Percentiles rank a stretch among this genome's conserved stretches.
Conservation (phyloP, 495 filamentous ascomycete genomes). For the Aspergillus nanangensis region DNA sequence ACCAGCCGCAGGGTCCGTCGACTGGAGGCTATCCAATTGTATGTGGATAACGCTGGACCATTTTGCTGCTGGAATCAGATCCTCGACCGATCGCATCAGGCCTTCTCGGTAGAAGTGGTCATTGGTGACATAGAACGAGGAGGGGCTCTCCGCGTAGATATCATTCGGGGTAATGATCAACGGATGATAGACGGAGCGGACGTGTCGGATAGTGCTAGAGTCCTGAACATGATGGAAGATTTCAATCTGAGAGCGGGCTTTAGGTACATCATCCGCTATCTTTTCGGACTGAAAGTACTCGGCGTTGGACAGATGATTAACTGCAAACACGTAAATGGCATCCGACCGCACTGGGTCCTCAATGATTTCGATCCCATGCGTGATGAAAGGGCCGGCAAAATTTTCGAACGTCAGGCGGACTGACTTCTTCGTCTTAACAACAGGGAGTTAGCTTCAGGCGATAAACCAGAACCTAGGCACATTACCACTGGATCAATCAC, state of each 20-base stretch:
- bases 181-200: conserved; percentile 39
- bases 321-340: conserved; percentile 56
- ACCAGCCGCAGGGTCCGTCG: conserved; percentile 18
- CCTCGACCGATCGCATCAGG: conserved; percentile 37
- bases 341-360: conserved; percentile 32
- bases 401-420: conserved; percentile 42
- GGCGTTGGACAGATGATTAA: conserved; percentile 54
- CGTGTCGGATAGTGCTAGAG: conserved; percentile 26
- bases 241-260: conserved; percentile 51
- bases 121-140: conserved; percentile 56
- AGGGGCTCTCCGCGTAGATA: conserved; percentile 42
- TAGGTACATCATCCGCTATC: conserved; percentile 23
- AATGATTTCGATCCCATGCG: conserved; percentile 59
- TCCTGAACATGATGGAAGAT: conserved; percentile 51
- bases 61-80: conserved; percentile 30
- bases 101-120: conserved; percentile 53
- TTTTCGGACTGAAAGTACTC: conserved; percentile 16
- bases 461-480: too few species aligned
- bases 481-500: conserved; percentile 50
- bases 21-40: conserved; percentile 15
- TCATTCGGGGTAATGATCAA: conserved; percentile 59
- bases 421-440: conserved; percentile 43
- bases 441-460: too few species aligned
- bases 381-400: conserved; percentile 51
- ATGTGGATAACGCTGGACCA: conserved; percentile 36